A percentile compares a stretch with the other conserved stretches of the same genome.
phyloP scores from a whole-genome alignment of 495 filamentous ascomycete genomes.

The Aspergillus bridgeri region DNA sequence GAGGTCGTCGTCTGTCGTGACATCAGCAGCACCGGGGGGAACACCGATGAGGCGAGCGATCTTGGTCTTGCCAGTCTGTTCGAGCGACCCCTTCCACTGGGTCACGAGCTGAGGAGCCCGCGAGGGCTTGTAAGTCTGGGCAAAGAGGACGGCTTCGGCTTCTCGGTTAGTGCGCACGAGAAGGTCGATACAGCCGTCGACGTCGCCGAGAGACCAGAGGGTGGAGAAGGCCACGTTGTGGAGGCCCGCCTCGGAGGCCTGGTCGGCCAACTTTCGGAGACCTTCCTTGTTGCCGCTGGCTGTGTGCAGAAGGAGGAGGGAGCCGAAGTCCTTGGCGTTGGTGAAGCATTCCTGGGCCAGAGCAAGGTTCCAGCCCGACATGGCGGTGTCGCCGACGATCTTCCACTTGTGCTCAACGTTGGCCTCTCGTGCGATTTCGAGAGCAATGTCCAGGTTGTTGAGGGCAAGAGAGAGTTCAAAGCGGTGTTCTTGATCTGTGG shows the following conservation, averaged over 20 bases:
- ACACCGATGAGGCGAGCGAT: constrained; percentile 77
- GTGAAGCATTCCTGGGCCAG: constrained; percentile 92
- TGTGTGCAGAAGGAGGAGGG: constrained; percentile 79
- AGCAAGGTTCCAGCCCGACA: constrained; percentile 78
- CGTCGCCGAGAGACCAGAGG: constrained; percentile 82
- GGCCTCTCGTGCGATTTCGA: constrained; percentile 76
- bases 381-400: constrained; percentile 86
- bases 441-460: constrained; percentile 76
- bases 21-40: constrained; percentile 56
- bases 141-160: constrained; percentile 85
- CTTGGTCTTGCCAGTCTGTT: constrained; percentile 76
- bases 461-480: constrained; percentile 89
- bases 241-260: constrained; percentile 71
- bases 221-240: constrained; percentile 92
- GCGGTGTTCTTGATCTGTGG: constrained; percentile 92
- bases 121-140: constrained; percentile 91
- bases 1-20: constrained; percentile 75
- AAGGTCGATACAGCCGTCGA: constrained; percentile 76
- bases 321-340: constrained; percentile 84
- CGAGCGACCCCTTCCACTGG: constrained; percentile 77
- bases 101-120: constrained; percentile 62
- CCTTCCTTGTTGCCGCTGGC: constrained; percentile 74
- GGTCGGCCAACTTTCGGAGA: constrained; percentile 62
- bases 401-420: constrained; percentile 98
- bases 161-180: constrained; percentile 71